These are phyloP conservation scores for Dryas integrifolia DNA, from an alignment of 331 rosid species.

Conservation along the genomic window DNA sequence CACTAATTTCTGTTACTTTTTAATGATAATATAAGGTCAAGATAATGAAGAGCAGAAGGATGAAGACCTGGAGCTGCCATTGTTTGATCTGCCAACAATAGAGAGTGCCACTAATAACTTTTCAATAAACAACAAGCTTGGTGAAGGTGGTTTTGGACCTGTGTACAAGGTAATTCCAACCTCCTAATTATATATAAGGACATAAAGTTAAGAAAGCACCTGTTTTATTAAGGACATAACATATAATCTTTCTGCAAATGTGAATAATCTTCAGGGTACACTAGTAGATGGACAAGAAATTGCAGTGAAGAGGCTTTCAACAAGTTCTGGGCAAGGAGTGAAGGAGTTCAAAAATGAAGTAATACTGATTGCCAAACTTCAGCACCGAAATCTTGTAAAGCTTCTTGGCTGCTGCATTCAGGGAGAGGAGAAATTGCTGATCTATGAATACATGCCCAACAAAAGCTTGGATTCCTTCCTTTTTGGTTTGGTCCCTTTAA, in stretches of 20 bases:
- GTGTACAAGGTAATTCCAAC: constrained; percentile 37
- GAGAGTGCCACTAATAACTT: constrained; percentile 38
- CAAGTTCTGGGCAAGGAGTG: constrained; percentile 35
- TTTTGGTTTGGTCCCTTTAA: constrained; percentile 31
- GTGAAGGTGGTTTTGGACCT: constrained; percentile 53
- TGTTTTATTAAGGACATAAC: background rate
- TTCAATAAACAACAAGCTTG: constrained; percentile 35
- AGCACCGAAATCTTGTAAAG: constrained; percentile 45
- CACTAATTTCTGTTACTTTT: background rate
- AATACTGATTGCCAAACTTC: constrained; percentile 33
- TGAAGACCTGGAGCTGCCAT: constrained; percentile 39
- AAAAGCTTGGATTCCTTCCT: constrained; percentile 45
- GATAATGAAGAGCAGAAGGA: constrained; percentile 19
- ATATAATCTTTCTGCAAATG: background rate
- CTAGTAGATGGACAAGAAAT: constrained; percentile 34
- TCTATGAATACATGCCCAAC: constrained; percentile 49
- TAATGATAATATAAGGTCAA: background rate
- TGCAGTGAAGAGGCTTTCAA: constrained; percentile 37
- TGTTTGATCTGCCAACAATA: constrained; percentile 24
- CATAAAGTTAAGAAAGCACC: background rate
- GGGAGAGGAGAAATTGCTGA: constrained; percentile 41
- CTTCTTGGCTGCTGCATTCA: constrained; percentile 46
- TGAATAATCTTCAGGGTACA: constrained; percentile 28
- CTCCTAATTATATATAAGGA: background rate
- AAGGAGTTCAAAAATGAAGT: constrained; percentile 36